A percentile compares a stretch with the other conserved stretches of the same genome.
These are phyloP conservation scores for Puccinia polysora DNA, from an alignment of 1,284 basidiomycete species.

Conservation along the genomic window DNA sequence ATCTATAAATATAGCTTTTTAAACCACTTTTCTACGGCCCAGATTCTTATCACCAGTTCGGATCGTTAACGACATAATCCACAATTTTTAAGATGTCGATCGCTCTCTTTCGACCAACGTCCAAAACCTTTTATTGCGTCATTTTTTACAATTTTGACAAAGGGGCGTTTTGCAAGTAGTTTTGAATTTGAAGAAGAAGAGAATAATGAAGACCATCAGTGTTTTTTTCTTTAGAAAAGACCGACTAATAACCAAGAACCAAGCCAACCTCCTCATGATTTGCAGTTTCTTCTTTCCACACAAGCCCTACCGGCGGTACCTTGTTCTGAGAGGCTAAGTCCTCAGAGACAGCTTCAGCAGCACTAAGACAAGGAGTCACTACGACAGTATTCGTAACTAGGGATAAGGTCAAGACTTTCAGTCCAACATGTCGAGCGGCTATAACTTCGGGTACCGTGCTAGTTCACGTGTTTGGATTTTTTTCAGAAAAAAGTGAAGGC, in stretches of 20 bases:
- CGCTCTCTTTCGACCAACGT: constrained; percentile 26
- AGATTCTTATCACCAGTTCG: constrained; percentile 26
- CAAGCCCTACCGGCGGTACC: background rate
- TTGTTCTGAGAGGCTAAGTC: background rate
- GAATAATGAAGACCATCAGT: background rate
- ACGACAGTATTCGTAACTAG: constrained; percentile 51
- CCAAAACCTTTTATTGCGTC: too few species aligned
- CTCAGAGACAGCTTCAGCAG: constrained; percentile 45
- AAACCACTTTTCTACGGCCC: too few species aligned
- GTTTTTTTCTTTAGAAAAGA: background rate
- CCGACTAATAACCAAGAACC: background rate
- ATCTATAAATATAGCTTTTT: too few species aligned
- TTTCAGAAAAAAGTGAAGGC: too few species aligned
- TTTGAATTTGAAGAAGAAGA: background rate
- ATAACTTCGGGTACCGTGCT: constrained; percentile 74
- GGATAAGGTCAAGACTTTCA: constrained; percentile 49
- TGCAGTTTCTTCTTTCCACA: constrained; percentile 41
- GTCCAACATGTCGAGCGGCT: constrained; percentile 63
- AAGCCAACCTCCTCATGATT: constrained; percentile 37
- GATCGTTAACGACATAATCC: constrained; percentile 34
- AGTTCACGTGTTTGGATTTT: background rate
- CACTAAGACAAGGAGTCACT: constrained; percentile 46
- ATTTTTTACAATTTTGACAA: too few species aligned
- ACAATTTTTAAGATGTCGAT: constrained; percentile 25
- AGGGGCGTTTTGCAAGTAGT: too few species aligned